phyloP scores from a whole-genome alignment of 1,139 yeast species.

The Candida sojae region DNA sequence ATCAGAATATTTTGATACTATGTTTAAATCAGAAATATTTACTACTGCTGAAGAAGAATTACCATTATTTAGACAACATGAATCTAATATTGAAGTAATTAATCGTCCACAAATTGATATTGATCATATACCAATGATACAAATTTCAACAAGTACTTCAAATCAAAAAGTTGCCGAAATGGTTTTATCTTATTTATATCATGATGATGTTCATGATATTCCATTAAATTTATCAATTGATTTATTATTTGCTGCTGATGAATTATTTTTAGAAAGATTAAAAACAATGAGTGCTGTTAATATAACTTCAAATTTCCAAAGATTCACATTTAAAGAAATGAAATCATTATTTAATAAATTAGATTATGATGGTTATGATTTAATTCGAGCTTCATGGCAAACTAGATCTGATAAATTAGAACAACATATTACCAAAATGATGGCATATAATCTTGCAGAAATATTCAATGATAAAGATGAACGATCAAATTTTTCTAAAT shows the following conservation, averaged over 20 bases:
- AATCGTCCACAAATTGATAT: constrained; percentile 24
- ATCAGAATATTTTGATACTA: constrained; percentile 64
- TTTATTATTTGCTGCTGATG: constrained; percentile 60
- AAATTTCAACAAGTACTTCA: constrained; percentile 27
- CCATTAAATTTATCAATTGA: constrained; percentile 55
- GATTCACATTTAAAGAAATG: constrained; percentile 23
- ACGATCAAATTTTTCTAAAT: constrained; percentile 17
- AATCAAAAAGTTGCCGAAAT: constrained; percentile 49
- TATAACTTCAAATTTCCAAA: constrained; percentile 43
- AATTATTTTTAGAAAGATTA: constrained; percentile 59
- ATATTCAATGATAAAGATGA: constrained; percentile 36
- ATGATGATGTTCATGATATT: constrained; percentile 53
- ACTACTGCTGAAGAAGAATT: constrained; percentile 18
- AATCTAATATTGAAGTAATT: constrained; percentile 16
- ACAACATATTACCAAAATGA: constrained; percentile 57
- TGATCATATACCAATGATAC: constrained; percentile 31
- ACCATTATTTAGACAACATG: constrained; percentile 16
- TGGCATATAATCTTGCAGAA: constrained; percentile 51
- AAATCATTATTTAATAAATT: constrained; percentile 17
- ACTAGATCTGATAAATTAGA: constrained; percentile 67
- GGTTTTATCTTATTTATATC: constrained; percentile 58
- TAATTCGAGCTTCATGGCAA: constrained; percentile 68
- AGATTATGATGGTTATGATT: constrained; percentile 51
- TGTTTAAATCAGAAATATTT: constrained; percentile 56
- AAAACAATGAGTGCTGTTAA: constrained; percentile 67